phyloP scores from a whole-genome alignment of 1,139 yeast species.

The Yamadazyma mexicana region DNA sequence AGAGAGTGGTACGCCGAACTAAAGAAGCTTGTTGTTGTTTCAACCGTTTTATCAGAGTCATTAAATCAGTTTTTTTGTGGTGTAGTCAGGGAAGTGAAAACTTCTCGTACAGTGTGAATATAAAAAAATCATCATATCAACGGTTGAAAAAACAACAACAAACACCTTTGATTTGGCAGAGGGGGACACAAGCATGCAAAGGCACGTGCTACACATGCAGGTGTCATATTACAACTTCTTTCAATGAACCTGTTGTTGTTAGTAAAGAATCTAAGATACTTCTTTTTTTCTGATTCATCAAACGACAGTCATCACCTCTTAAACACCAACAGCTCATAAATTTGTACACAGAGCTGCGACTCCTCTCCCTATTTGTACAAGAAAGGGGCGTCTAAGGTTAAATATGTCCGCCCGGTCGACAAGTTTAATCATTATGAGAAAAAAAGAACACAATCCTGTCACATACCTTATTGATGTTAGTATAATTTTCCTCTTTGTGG shows the following conservation, averaged over 20 bases:
- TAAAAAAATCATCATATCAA: slow-evolving; percentile 49
- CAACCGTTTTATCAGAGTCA: slow-evolving; percentile 57
- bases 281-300: slow-evolving; percentile 12
- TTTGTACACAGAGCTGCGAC: slow-evolving; percentile 70
- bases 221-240: slow-evolving; percentile 4
- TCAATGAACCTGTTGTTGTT: slow-evolving; percentile 2
- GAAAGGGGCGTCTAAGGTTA: slow-evolving; percentile 46
- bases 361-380: slow-evolving; percentile 53
- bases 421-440: slow-evolving; percentile 50
- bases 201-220: no score
- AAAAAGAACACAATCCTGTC: not conserved
- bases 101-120: slow-evolving; percentile 70
- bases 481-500: slow-evolving; percentile 1
- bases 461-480: slow-evolving; percentile 5
- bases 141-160: slow-evolving; percentile 5
- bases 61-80: slow-evolving; percentile 67
- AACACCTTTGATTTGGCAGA: not conserved
- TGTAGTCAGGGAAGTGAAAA: slow-evolving; percentile 49
- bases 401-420: slow-evolving; percentile 86
- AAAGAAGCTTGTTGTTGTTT: not conserved
- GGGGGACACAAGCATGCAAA: no score
- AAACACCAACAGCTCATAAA: slow-evolving; percentile 51
- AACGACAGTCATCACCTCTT: slow-evolving; percentile 56
- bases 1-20: not conserved
- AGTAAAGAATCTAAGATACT: slow-evolving; percentile 4